Percentiles rank a stretch among this genome's conserved stretches.
Evolutionary conservation across 495 filamentous ascomycete species (phyloP).

Genomic region (Apiosordaria backusii): DNA sequence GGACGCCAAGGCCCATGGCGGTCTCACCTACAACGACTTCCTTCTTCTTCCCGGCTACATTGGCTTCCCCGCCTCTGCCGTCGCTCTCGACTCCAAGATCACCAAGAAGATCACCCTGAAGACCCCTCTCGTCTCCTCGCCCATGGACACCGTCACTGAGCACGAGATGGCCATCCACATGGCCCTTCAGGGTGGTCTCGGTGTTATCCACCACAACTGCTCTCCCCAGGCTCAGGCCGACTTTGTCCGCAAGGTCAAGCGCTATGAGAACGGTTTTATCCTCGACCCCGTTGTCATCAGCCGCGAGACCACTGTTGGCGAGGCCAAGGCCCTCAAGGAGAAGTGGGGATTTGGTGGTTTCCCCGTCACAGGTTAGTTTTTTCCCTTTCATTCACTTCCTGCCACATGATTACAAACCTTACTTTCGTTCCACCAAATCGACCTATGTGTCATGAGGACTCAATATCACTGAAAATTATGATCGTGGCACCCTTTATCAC

Average conservation of each 20-base stretch:
- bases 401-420: slow-evolving; percentile 76
- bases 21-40: slow-evolving; percentile 76
- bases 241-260: slow-evolving; percentile 99
- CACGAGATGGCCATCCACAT: slow-evolving; percentile 99
- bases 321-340: slow-evolving; percentile 89
- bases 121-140: slow-evolving; percentile 90
- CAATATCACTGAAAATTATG: slow-evolving; percentile 44
- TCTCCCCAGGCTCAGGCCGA: slow-evolving; percentile 90
- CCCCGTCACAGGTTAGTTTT: slow-evolving; percentile 89
- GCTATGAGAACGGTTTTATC: slow-evolving; percentile 99
- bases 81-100: slow-evolving; percentile 81
- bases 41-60: slow-evolving; percentile 58
- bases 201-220: slow-evolving; percentile 99
- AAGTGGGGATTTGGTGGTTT: slow-evolving; percentile 99
- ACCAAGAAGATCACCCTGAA: slow-evolving; percentile 93
- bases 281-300: slow-evolving; percentile 90
- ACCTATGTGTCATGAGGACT: slow-evolving; percentile 82
- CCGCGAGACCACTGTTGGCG: slow-evolving; percentile 80
- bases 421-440: slow-evolving; percentile 99
- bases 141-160: slow-evolving; percentile 99
- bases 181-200: slow-evolving; percentile 92
- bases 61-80: slow-evolving; percentile 85
- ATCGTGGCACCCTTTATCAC: slow-evolving; percentile 29
- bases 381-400: slow-evolving; percentile 17
- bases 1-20: slow-evolving; percentile 82